phyloP scores from a whole-genome alignment of 441 rosid genomes.

The Gossypium aridum region DNA sequence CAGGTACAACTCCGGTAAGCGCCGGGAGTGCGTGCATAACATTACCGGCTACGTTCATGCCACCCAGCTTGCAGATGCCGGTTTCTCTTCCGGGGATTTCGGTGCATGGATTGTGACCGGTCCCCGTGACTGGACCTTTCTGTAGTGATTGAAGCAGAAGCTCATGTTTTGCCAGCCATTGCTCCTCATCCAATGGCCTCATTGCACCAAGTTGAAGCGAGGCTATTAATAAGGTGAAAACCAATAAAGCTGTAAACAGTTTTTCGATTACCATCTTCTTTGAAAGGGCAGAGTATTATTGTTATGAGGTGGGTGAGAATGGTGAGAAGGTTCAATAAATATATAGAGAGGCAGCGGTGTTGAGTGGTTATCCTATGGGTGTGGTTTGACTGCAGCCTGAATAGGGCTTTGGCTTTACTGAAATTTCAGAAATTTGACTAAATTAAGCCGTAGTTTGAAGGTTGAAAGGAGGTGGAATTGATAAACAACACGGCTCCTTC shows the following conservation, averaged over 20 bases:
- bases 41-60: conserved; percentile 9
- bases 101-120: conserved; percentile 14
- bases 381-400: conserved; percentile 11
- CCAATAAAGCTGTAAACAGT: not conserved
- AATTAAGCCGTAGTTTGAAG: conserved; percentile 15
- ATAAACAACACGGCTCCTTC: conserved; percentile 30
- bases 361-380: not conserved
- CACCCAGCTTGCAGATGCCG: conserved; percentile 12
- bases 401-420: not conserved
- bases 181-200: conserved; percentile 8
- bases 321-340: not conserved
- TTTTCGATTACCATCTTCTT: conserved; percentile 14
- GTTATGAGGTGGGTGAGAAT: not conserved
- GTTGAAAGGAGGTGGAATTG: conserved; percentile 20
- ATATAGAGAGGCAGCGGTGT: not conserved
- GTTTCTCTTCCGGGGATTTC: conserved; percentile 13
- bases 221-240: conserved; percentile 16
- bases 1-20: not conserved
- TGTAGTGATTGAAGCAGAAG: conserved; percentile 10
- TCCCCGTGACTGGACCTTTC: not conserved
- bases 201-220: conserved; percentile 27
- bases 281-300: not conserved
- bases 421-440: conserved; percentile 16
- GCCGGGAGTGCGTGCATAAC: not conserved
- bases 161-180: not conserved